Conservation (phyloP, 2,329 filamentous ascomycete species). For the Pestalotiopsis fici region DNA sequence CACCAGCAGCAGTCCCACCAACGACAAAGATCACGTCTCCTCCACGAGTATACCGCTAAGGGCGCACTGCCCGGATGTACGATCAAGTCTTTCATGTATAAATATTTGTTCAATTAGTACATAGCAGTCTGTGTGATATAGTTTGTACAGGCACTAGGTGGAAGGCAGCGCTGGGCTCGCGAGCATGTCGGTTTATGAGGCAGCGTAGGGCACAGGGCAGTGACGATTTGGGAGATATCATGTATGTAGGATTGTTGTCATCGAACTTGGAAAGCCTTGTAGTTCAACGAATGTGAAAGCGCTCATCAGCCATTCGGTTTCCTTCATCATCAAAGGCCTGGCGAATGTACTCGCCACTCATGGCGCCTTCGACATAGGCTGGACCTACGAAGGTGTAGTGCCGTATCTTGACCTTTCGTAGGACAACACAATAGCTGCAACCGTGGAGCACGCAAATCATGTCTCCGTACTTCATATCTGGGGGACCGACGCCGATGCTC, state of each 20-base stretch:
- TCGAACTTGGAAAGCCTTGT: not conserved
- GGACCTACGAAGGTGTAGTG: slow-evolving; percentile 2
- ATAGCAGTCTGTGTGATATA: not conserved
- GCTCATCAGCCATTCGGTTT: not conserved
- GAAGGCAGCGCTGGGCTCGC: not conserved
- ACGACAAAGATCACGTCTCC: not conserved
- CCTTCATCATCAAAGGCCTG: not conserved
- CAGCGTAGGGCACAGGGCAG: not conserved
- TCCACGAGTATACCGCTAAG: not conserved
- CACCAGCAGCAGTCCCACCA: not conserved
- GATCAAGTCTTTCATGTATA: not conserved
- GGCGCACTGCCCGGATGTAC: not conserved
- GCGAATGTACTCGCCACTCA: not conserved
- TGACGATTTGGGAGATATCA: not conserved
- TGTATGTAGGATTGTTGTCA: too few species aligned
- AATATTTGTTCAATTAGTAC: not conserved
- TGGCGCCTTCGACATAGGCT: not conserved
- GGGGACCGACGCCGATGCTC: not conserved
- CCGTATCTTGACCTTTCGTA: not conserved
- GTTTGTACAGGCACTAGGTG: not conserved
- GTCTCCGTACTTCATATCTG: not conserved
- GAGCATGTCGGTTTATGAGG: not conserved
- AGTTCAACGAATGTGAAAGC: not conserved
- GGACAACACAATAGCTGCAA: slow-evolving; percentile 1
- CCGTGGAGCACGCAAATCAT: slow-evolving; percentile 3